These are phyloP conservation scores for Calonectria fujianensis DNA, from an alignment of 2,329 filamentous ascomycete species.

Conservation along the genomic window DNA sequence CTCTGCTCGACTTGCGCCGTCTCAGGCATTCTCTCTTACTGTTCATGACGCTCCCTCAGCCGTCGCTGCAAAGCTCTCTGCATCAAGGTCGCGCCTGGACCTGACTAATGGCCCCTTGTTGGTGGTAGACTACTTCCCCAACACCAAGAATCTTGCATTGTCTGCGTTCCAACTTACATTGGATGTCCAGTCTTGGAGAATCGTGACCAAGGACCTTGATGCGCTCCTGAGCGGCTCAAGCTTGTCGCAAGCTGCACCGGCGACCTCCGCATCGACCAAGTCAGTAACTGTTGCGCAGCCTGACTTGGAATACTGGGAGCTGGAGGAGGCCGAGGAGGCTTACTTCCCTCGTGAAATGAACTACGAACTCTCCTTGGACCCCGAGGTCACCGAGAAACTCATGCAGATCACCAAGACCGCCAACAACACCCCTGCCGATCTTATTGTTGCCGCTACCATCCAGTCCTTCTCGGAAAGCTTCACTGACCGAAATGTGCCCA, in stretches of 20 bases:
- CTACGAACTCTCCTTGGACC: slow-evolving; percentile 1
- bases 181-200: slow-evolving; percentile 6
- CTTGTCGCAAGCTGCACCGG: neutral
- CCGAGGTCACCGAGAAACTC: neutral
- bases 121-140: neutral
- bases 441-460: neutral
- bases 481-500: neutral
- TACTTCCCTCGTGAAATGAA: slow-evolving; percentile 16
- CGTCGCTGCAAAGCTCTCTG: slow-evolving; percentile 1
- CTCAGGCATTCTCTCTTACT: slow-evolving; percentile 3
- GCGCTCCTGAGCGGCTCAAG: neutral
- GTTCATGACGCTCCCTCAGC: neutral
- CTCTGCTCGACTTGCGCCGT: neutral
- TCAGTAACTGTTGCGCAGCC: neutral
- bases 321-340: neutral
- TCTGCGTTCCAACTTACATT: neutral
- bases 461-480: slow-evolving; percentile 12
- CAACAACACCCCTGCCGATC: neutral
- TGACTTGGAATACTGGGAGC: slow-evolving; percentile 8
- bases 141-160: neutral
- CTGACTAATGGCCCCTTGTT: neutral
- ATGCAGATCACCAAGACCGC: slow-evolving; percentile 1
- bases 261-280: neutral
- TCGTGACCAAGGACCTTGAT: slow-evolving; percentile 10
- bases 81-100: neutral